A percentile compares a stretch with the other conserved stretches of the same genome.
phyloP scores from a whole-genome alignment of 345 rosid species.

The Brassica cretica region DNA sequence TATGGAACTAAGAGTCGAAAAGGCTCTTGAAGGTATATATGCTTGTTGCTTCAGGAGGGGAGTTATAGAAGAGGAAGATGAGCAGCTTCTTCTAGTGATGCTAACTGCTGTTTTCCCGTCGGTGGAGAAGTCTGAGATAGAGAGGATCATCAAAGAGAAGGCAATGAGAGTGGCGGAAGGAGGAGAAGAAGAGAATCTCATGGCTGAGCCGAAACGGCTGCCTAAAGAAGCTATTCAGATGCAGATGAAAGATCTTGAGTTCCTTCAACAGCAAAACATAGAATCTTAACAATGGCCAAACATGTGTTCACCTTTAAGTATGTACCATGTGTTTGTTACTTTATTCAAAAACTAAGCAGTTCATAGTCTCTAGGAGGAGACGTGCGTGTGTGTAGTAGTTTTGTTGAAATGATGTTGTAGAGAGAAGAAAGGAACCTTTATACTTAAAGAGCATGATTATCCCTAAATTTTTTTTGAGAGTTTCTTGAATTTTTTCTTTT shows the following conservation, averaged over 20 bases:
- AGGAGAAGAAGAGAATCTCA: conserved; percentile 44
- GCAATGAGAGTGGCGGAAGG: conserved; percentile 60
- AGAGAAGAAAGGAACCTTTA: background rate
- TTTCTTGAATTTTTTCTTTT: no score
- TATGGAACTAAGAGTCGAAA: conserved; percentile 73
- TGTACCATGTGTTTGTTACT: conserved; percentile 1
- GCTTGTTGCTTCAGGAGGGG: conserved; percentile 79
- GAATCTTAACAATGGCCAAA: conserved; percentile 43
- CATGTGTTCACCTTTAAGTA: background rate
- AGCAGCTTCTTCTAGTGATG: conserved; percentile 59
- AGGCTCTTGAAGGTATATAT: conserved; percentile 86
- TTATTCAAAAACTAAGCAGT: background rate
- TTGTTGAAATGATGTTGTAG: background rate
- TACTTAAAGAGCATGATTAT: no score
- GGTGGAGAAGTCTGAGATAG: conserved; percentile 51
- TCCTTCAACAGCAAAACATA: conserved; percentile 69
- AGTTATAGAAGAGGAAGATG: conserved; percentile 72
- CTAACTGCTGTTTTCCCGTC: conserved; percentile 71
- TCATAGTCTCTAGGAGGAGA: background rate
- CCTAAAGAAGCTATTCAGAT: conserved; percentile 70
- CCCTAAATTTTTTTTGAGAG: no score
- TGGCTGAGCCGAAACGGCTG: conserved; percentile 50
- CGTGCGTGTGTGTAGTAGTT: background rate
- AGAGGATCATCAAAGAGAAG: conserved; percentile 62
- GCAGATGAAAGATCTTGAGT: conserved; percentile 95